Evolutionary conservation across 352 stramenopile species (phyloP), one percentile per base, ranked within the genome.

Genomic region (Globisporangium uncinulatum): DNA sequence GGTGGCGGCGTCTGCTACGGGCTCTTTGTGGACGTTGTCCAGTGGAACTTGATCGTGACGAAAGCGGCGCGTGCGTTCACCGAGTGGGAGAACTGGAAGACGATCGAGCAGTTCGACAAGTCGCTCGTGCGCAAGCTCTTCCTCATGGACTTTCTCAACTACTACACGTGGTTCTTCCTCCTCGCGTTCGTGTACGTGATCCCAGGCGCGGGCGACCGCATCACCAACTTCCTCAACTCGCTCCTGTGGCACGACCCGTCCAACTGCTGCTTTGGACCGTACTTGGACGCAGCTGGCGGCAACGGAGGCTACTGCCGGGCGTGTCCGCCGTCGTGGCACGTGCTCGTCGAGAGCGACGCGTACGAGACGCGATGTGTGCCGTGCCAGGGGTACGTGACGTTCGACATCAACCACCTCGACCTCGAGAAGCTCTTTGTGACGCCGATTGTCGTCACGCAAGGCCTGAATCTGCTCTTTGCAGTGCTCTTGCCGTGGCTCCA

Each of bases 121-220:
- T 70, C 83, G 14, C 62, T 95, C 39, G 84, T 95, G 47, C 76
- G 80, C 15, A 94, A 95, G 58, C 67, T 95, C 13, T 92, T 95
- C 48, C 39, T 92, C 41, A 60, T 95, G 20, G 86, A 95, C 51
- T 95, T 95, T 51, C 66, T 95, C 32, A 95, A 95, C 71, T 95
- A 95, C 71, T 95, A 93, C 69, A 95, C 84, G 55, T 95, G 86
- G 86, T 95, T 95, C 67, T 95, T 95, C 64, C 89, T 76, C 59
- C 78, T 95, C 36, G 83, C 86, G 13, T 95, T 95, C 61, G 72
- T 95, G 14, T 94, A 91, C 57, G 86, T 94, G 59, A 89, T 95
- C 46, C 83, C 86, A 1, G 83, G 83, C 19, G 70, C 88, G 31
- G 86, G 83, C 19, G 83, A 94, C 62, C 86, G 84, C 59, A 62